Evolutionary conservation across 83 land plant species (phyloP).

Genomic region (Picea abies): DNA sequence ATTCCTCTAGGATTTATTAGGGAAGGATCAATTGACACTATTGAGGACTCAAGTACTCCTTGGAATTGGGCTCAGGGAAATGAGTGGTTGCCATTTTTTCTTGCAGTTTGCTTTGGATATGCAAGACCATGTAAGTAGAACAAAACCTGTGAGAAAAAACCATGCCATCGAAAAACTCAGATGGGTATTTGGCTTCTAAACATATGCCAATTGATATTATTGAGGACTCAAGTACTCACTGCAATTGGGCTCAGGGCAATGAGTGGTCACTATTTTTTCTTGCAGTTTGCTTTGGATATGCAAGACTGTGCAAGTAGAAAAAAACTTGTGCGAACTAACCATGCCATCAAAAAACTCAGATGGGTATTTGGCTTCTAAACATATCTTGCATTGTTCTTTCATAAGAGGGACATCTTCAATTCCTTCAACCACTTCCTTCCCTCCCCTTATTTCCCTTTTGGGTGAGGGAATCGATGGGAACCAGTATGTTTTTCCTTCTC

Average conservation of each 20-base stretch:
- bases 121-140: background rate
- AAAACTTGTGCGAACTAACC: background rate
- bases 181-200: background rate
- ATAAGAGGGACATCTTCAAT: too few relatives aligned
- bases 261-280: background rate
- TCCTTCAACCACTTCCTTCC: too few relatives aligned
- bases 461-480: too few relatives aligned
- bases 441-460: too few relatives aligned
- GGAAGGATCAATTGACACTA: constrained; percentile 22
- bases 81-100: background rate
- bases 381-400: background rate
- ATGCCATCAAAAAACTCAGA: background rate
- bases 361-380: background rate
- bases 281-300: background rate
- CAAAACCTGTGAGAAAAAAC: constrained; percentile 1
- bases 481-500: too few relatives aligned
- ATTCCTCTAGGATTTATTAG: constrained; percentile 21
- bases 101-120: background rate
- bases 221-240: constrained; percentile 10
- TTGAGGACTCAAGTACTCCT: constrained; percentile 8
- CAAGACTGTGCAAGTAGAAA: background rate
- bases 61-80: constrained; percentile 27
- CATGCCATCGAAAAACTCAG: background rate
- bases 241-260: constrained; percentile 28
- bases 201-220: background rate